These are phyloP conservation scores for Rhododendron simsii DNA, from an alignment of 148 eudicot genomes.

Conservation along the genomic window DNA sequence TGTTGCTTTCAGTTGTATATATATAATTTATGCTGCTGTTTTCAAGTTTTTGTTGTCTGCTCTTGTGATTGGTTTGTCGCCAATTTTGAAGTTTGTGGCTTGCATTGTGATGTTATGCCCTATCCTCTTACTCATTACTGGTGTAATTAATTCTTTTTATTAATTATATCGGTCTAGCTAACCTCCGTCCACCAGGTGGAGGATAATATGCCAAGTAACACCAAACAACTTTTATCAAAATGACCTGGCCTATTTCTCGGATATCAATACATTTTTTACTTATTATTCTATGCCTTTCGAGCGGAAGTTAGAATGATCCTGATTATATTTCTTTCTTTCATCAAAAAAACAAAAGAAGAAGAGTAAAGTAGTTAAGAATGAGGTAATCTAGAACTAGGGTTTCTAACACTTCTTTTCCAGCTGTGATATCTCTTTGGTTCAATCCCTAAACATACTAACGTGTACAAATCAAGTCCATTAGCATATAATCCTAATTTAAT, in stretches of 20 bases:
- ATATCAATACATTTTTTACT: no score
- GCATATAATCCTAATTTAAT: not conserved
- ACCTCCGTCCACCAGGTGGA: no score
- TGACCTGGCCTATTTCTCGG: no score
- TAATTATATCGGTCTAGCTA: no score
- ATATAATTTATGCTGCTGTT: not conserved
- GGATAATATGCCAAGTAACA: no score
- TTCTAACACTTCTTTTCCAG: not conserved
- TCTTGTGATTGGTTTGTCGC: not conserved
- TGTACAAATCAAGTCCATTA: constrained; percentile 16
- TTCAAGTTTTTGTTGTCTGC: not conserved
- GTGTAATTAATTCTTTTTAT: no score
- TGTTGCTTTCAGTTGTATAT: not conserved
- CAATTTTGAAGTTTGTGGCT: not conserved
- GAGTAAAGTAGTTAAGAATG: not conserved
- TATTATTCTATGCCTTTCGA: no score
- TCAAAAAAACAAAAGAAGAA: not conserved
- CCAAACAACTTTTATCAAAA: no score
- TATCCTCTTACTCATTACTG: not conserved
- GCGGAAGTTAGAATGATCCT: no score
- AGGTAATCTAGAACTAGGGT: constrained; percentile 1
- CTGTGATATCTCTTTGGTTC: not conserved
- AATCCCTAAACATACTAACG: not conserved
- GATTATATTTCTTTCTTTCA: no score
- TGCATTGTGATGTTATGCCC: not conserved